phyloP scores from a whole-genome alignment of 2,329 filamentous ascomycete genomes.

The Fusarium pseudocircinatum region DNA sequence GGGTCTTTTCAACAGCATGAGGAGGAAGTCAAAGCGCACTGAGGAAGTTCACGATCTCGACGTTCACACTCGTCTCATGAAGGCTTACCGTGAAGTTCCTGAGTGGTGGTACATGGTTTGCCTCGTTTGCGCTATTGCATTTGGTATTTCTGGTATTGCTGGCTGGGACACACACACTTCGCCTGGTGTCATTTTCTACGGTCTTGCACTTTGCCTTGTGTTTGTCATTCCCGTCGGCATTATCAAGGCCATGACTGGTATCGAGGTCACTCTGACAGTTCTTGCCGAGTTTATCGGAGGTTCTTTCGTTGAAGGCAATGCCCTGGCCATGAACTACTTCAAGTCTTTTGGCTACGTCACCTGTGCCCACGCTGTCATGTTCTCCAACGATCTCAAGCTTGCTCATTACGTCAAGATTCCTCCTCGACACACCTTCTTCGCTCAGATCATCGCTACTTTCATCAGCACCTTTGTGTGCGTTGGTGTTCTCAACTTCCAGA shows the following conservation, averaged over 20 bases:
- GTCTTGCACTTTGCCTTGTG: conserved; percentile 58
- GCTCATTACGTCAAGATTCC: conserved; percentile 70
- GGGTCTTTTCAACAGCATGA: conserved; percentile 57
- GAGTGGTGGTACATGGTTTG: conserved; percentile 64
- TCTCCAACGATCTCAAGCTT: conserved; percentile 60
- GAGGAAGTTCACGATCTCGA: conserved; percentile 53
- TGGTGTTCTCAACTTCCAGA: conserved; percentile 60
- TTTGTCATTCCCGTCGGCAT: conserved; percentile 64
- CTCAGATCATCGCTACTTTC: conserved; percentile 67
- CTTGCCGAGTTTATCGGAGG: conserved; percentile 64
- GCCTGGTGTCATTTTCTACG: conserved; percentile 61
- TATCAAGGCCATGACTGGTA: conserved; percentile 63
- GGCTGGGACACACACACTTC: conserved; percentile 62
- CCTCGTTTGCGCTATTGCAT: conserved; percentile 55
- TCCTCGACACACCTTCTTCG: conserved; percentile 66
- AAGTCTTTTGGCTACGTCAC: conserved; percentile 62
- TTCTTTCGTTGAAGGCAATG: conserved; percentile 60
- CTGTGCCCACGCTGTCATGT: conserved; percentile 61
- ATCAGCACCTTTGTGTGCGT: conserved; percentile 62
- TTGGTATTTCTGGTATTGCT: conserved; percentile 58
- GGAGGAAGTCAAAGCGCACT: conserved; percentile 51
- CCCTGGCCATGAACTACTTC: conserved; percentile 64
- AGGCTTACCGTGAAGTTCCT: conserved; percentile 58
- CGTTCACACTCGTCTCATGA: conserved; percentile 61
- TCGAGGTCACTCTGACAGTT: conserved; percentile 63